Percentiles rank a stretch among this genome's conserved stretches.
These are phyloP conservation scores for Saxispiralis lemnorum DNA, from an alignment of 495 filamentous ascomycete genomes.

Conservation along the genomic window DNA sequence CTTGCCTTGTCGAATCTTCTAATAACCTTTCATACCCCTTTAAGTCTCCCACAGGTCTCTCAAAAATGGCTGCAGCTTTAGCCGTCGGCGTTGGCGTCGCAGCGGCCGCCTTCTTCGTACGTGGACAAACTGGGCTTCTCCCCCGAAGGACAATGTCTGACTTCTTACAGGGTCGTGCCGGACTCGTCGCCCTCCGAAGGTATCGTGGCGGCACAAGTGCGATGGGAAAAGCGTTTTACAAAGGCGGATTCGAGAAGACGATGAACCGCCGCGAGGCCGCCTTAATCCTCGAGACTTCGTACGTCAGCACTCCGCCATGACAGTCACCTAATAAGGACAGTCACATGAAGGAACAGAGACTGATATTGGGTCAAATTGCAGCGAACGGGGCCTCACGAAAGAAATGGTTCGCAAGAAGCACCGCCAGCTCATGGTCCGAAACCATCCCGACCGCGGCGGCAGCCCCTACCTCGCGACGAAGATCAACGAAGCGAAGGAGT, in stretches of 20 bases:
- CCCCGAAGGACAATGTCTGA: too few relatives aligned
- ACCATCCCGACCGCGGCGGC: conserved; percentile 93
- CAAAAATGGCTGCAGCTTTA: conserved; percentile 55
- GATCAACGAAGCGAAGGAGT: conserved; percentile 94
- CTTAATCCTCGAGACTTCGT: conserved; percentile 82
- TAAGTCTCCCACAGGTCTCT: too few relatives aligned
- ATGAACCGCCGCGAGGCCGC: conserved; percentile 87
- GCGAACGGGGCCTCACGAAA: conserved; percentile 70
- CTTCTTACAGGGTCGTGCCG: conserved; percentile 58
- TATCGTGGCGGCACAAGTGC: conserved; percentile 43
- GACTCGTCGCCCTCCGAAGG: conserved; percentile 68
- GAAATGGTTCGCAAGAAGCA: conserved; percentile 92
- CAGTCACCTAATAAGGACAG: background rate
- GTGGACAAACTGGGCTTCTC: conserved; percentile 2
- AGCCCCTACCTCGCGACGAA: conserved; percentile 94
- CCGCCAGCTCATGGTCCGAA: conserved; percentile 87
- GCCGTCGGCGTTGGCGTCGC: conserved; percentile 65
- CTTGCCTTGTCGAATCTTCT: too few relatives aligned
- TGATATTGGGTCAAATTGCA: conserved; percentile 23
- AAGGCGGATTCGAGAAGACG: conserved; percentile 84
- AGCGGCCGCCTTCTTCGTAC: conserved; percentile 30
- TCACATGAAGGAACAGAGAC: background rate
- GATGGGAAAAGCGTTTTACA: conserved; percentile 81
- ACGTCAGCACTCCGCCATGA: conserved; percentile 18
- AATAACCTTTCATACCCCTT: too few relatives aligned